These are phyloP conservation scores for Mycena kentingensis DNA, from an alignment of 768 basidiomycete species.

Conservation along the genomic window DNA sequence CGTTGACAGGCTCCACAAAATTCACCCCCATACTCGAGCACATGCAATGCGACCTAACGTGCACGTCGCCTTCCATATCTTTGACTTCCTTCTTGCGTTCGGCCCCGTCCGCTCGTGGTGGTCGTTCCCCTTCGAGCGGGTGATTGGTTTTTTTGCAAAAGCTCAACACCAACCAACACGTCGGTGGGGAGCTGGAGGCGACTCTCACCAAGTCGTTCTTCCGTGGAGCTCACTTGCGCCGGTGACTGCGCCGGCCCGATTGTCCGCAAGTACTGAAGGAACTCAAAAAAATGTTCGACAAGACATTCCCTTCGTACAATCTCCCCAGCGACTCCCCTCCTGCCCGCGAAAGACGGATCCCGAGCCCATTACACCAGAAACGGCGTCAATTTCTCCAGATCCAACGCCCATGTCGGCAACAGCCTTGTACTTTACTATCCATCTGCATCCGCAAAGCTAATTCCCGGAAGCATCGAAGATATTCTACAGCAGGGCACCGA, in stretches of 20 bases:
- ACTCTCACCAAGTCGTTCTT: background rate
- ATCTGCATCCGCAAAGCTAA: background rate
- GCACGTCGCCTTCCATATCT: slow-evolving; percentile 35
- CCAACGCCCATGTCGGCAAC: background rate
- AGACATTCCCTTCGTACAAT: background rate
- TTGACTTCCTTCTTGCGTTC: slow-evolving; percentile 36
- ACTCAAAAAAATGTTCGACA: background rate
- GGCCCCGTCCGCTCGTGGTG: slow-evolving; percentile 41
- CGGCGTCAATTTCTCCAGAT: background rate
- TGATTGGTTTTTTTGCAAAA: slow-evolving; percentile 39
- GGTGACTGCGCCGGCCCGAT: background rate
- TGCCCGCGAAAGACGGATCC: background rate
- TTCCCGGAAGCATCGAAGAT: slow-evolving; percentile 1
- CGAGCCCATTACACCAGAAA: background rate
- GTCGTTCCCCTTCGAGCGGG: slow-evolving; percentile 39
- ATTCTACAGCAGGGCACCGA: background rate
- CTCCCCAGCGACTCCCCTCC: background rate
- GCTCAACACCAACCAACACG: slow-evolving; percentile 32
- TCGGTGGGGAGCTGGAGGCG: slow-evolving; percentile 27
- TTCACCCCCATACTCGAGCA: slow-evolving; percentile 27
- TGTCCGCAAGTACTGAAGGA: background rate
- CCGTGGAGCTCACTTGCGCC: background rate
- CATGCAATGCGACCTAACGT: no score
- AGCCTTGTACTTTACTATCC: slow-evolving; percentile 1
- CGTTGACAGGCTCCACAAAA: slow-evolving; percentile 22